A percentile compares a stretch with the other conserved stretches of the same genome.
These are phyloP conservation scores for Cytauxzoon felis DNA, from an alignment of 169 alveolate species.

Conservation along the genomic window DNA sequence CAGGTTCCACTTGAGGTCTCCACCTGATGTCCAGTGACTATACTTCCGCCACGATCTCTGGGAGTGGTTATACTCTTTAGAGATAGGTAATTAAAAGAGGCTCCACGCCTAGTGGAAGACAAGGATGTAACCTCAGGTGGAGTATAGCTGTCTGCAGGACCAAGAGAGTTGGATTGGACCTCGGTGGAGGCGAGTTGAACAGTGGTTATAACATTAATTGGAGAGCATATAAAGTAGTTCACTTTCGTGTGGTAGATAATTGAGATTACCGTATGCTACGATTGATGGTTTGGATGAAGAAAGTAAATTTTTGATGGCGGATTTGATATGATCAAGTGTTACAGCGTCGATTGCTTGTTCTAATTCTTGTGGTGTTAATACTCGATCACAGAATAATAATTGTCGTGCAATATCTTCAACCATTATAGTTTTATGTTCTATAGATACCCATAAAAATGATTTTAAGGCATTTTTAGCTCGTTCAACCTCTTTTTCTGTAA, in stretches of 20 bases:
- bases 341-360: constrained; percentile 74
- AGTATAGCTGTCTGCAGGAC: no score
- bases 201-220: not conserved
- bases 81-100: no score
- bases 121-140: no score
- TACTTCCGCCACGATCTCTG: no score
- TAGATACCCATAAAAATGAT: constrained; percentile 73
- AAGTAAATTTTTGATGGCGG: constrained; percentile 63
- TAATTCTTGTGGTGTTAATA: constrained; percentile 64
- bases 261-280: constrained; percentile 76
- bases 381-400: constrained; percentile 73
- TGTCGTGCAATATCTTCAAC: constrained; percentile 84
- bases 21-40: no score
- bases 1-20: no score
- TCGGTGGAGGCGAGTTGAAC: no score
- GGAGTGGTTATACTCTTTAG: no score
- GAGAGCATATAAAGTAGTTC: constrained; percentile 34
- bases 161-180: no score
- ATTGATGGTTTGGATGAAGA: constrained; percentile 69
- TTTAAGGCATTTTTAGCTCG: constrained; percentile 80
- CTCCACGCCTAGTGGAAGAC: no score
- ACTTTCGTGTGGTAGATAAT: constrained; percentile 75
- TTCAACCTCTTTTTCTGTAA: constrained; percentile 73
- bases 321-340: constrained; percentile 62
- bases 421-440: constrained; percentile 73